These are phyloP conservation scores for Aquilaria malaccensis DNA, from an alignment of 345 rosid species.

Conservation along the genomic window DNA sequence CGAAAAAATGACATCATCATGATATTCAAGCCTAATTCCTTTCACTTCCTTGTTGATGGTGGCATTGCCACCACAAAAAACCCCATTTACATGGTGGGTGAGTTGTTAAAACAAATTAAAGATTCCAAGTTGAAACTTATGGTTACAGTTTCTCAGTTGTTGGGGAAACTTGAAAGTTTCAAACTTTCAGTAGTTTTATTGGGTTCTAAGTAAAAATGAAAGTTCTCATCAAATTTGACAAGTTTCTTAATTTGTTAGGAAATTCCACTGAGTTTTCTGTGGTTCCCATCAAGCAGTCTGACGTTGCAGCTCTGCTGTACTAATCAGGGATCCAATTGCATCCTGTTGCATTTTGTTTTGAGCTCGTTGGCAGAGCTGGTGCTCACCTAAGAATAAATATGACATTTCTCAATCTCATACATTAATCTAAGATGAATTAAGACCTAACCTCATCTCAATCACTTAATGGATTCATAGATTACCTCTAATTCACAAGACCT, in stretches of 20 bases:
- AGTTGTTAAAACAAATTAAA: constrained; percentile 56
- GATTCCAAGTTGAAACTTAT: constrained; percentile 65
- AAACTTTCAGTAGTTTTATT: constrained; percentile 51
- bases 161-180: constrained; percentile 51
- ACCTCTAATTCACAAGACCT: no score
- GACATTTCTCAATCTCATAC: no score
- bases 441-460: no score
- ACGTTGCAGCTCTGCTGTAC: constrained; percentile 60
- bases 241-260: constrained; percentile 41
- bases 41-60: constrained; percentile 65
- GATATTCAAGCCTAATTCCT: constrained; percentile 73
- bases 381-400: no score
- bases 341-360: no score
- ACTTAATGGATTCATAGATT: no score
- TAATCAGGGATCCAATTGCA: constrained; percentile 41
- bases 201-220: constrained; percentile 26
- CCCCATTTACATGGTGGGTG: constrained; percentile 54
- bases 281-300: constrained; percentile 43
- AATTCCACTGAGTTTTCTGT: constrained; percentile 35
- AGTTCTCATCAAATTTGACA: constrained; percentile 29
- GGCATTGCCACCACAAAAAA: constrained; percentile 70
- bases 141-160: constrained; percentile 50
- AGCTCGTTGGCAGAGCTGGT: no score
- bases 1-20: constrained; percentile 56
- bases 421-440: no score